A percentile compares a stretch with the other conserved stretches of the same genome.
Evolutionary conservation across 371 early-diverging fungal genomes (phyloP).

Genomic region (Coemansia sp.): DNA sequence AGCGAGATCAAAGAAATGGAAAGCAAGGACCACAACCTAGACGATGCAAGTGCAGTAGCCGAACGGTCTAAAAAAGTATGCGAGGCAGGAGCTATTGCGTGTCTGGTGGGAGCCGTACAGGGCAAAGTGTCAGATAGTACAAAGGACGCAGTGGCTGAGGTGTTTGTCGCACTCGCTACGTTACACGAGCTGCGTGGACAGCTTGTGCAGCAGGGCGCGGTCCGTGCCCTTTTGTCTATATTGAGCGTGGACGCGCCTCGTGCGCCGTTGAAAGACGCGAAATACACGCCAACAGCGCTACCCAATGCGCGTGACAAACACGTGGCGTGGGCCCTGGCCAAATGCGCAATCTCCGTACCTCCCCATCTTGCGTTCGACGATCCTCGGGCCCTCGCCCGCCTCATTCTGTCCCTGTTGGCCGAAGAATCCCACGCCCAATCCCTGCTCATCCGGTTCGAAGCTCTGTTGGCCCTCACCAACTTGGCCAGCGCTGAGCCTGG

Average conservation of each 20-base stretch:
- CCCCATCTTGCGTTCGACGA: conserved; percentile 81
- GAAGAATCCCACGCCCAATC: conserved; percentile 56
- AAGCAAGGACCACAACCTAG: not conserved
- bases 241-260: conserved; percentile 26
- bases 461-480: conserved; percentile 90
- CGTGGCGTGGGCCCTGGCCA: conserved; percentile 85
- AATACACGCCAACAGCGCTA: conserved; percentile 17
- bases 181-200: conserved; percentile 69
- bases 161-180: conserved; percentile 67
- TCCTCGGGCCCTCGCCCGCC: conserved; percentile 62
- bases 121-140: conserved; percentile 59
- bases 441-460: conserved; percentile 82
- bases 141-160: conserved; percentile 65
- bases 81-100: conserved; percentile 53
- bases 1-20: conserved; percentile 46
- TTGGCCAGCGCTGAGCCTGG: conserved; percentile 57
- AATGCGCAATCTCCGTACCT: conserved; percentile 85
- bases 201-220: conserved; percentile 81
- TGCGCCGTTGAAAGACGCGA: not conserved
- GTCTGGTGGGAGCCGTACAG: conserved; percentile 50
- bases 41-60: conserved; percentile 53
- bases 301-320: conserved; percentile 27
- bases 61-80: conserved; percentile 58
- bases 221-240: conserved; percentile 56
- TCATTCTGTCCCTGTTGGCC: conserved; percentile 60